phyloP scores from a whole-genome alignment of 2,329 filamentous ascomycete species.

The Colletotrichum tofieldiae region DNA sequence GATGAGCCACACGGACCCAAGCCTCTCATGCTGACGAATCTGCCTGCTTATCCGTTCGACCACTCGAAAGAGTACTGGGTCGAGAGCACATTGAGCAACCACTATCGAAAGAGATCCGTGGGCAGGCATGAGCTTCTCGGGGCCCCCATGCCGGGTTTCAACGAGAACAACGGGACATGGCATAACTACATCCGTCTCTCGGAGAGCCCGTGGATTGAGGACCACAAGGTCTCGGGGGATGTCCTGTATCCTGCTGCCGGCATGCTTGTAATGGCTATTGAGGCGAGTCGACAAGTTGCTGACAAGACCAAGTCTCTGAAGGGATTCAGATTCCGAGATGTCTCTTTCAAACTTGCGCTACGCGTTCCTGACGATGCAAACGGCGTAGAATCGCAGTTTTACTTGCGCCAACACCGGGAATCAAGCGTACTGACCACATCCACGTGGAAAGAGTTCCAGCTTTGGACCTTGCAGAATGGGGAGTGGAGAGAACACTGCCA shows the following conservation, averaged over 20 bases:
- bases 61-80: slow-evolving; percentile 46
- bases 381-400: slow-evolving; percentile 45
- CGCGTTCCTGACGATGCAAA: slow-evolving; percentile 39
- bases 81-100: slow-evolving; percentile 42
- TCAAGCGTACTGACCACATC: slow-evolving; percentile 39
- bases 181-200: slow-evolving; percentile 46
- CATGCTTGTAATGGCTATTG: slow-evolving; percentile 51
- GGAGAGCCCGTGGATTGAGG: slow-evolving; percentile 62
- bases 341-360: slow-evolving; percentile 45
- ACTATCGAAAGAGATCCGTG: slow-evolving; percentile 11
- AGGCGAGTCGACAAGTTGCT: slow-evolving; percentile 42
- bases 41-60: slow-evolving; percentile 47
- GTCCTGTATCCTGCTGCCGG: slow-evolving; percentile 58
- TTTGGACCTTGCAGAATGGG: slow-evolving; percentile 44
- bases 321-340: slow-evolving; percentile 45
- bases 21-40: slow-evolving; percentile 41
- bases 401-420: slow-evolving; percentile 42
- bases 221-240: slow-evolving; percentile 63
- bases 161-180: slow-evolving; percentile 36
- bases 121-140: slow-evolving; percentile 44
- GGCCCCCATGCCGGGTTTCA: slow-evolving; percentile 32
- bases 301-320: slow-evolving; percentile 20
- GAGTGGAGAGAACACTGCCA: slow-evolving; percentile 49
- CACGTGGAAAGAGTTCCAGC: slow-evolving; percentile 47
- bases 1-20: slow-evolving; percentile 33